phyloP scores from a whole-genome alignment of 2,329 filamentous ascomycete species.

The Didymellaceae sp. region DNA sequence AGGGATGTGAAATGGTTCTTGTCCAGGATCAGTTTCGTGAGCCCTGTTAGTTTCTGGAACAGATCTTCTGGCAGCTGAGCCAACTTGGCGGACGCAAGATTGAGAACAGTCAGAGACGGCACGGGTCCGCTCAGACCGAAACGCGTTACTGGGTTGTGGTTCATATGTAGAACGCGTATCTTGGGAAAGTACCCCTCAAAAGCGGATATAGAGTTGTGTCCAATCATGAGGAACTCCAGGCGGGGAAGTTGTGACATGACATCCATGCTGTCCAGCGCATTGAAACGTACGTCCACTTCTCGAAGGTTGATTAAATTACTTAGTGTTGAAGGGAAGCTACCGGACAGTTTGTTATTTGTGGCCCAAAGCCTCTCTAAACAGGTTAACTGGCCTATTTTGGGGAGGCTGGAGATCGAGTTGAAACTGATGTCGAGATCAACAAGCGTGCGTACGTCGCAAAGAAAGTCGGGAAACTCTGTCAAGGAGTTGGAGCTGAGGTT shows the following conservation, averaged over 20 bases:
- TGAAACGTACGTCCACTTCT: constrained; percentile 94
- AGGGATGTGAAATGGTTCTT: constrained; percentile 95
- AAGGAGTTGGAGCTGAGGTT: constrained; percentile 95
- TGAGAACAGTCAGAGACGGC: constrained; percentile 83
- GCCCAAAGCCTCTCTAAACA: constrained; percentile 90
- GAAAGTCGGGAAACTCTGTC: constrained; percentile 80
- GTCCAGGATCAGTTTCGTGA: constrained; percentile 88
- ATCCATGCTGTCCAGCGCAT: constrained; percentile 86
- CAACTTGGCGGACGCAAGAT: constrained; percentile 88
- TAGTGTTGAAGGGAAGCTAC: constrained; percentile 76
- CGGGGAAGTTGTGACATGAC: constrained; percentile 83
- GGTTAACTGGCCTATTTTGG: constrained; percentile 78
- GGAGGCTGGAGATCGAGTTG: constrained; percentile 82
- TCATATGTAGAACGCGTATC: constrained; percentile 83
- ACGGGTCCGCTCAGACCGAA: constrained; percentile 82
- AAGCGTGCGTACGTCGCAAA: constrained; percentile 81
- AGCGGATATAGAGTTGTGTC: constrained; percentile 90
- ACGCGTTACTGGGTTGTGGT: constrained; percentile 93
- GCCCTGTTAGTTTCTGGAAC: constrained; percentile 84
- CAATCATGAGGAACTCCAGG: constrained; percentile 85
- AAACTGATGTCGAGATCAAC: constrained; percentile 97
- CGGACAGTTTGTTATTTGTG: constrained; percentile 88
- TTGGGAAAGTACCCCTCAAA: constrained; percentile 89
- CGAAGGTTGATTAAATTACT: constrained; percentile 77
- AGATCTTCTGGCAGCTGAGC: constrained; percentile 85